Evolutionary conservation across 257 asterid species (phyloP), one percentile per base, ranked within the genome.

Genomic region (Petrea volubilis): DNA sequence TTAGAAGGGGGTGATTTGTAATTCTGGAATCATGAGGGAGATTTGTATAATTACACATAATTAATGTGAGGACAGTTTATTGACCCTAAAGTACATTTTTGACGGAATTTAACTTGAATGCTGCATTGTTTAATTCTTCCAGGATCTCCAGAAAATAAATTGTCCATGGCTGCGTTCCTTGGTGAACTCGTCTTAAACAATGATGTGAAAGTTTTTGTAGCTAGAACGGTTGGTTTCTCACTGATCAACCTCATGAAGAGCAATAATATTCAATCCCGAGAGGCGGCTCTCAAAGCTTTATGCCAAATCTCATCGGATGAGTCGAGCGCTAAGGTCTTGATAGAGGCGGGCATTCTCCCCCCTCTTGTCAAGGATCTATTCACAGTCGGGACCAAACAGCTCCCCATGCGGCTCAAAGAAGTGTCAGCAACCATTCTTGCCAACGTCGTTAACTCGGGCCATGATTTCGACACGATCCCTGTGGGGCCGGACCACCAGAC

Each of bases 331-430:
- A 85, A 85, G 76, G 81, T 88, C 64, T 74, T 95, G 73, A 85
- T 92, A 20, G 96, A 88, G 85, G 93, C 93, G 5, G 99, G 97
- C 31, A 88, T 95, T 63, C 98, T 95, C 71, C 98, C 96, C 0
- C 99, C 96, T 14, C 97, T 95, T 3, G 91, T 95, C 79, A 86
- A 84, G 78, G 97, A 92, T 80, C 96, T 95, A 1, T 95, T 95
- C 83, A 79, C 85, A 0, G 92, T 87, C 13, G 95, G 96, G 44
- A 75, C 91, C 25, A 86, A 85, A 62, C 87, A 76, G 64, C 78
- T 91, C 58, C 95, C 98, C 8, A 83, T 76, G 88, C 82, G 87
- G 6, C 86, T 95, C 43, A 95, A 92, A 72, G 99, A 92, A 77
- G 85, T 95, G 29, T 84, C 98, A 0, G 99, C 99, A 0, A 92